Base-by-base conservation (phyloP, 2,329 filamentous ascomycete genomes). In the Paecilomyces sp. region DNA sequence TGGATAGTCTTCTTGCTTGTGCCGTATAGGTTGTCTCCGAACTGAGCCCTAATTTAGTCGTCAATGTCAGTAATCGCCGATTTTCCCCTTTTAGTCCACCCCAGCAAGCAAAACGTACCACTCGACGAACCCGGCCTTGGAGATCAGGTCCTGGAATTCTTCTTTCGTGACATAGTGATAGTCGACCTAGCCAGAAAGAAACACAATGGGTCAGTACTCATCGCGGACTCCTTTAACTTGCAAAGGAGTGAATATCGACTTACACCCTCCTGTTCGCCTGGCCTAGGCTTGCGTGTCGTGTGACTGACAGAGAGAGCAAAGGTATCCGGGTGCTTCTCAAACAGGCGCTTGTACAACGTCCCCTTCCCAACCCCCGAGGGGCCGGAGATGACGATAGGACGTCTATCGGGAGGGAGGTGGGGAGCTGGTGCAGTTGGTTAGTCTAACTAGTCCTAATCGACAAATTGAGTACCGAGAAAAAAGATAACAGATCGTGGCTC, bases 1-100 rank as follows among this genome's bases (percentile, higher is more conserved):
- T 88, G 83, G 63, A 96, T 91, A 30, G 91, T 91, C 75, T 83
- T 81, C 70, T 91, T 87, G 72, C 86, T 90, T 4, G 92, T 96
- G 59, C 92, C 92, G 77, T 97, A 97, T 70, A 85, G 80, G 77
- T 97, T 96, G 58, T 86, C 87, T 50, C 91, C 87, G 74, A 96
- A 97, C 73, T 88, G 80, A 58, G 92, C 92, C 79, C 89, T 28
- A 5, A 28, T 12, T 15, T 15, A 15, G 12, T 7, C 31, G 13
- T 54, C 11, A 30, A 31, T 24, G 9, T 54, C 13, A 54, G 22
- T 5, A 2, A 47, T 5, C 6, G 5, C 13, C 7, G 7, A 47
- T n/a, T 33, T 8, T 11, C 31, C 2, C 11, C 8, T 8, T 9
- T 33, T 12, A 5, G 11, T 33, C 11, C 9, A 33, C 11, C 31